Evolutionary conservation across 1,284 basidiomycete species (phyloP).

Genomic region (Gyrodon tennesseensis): DNA sequence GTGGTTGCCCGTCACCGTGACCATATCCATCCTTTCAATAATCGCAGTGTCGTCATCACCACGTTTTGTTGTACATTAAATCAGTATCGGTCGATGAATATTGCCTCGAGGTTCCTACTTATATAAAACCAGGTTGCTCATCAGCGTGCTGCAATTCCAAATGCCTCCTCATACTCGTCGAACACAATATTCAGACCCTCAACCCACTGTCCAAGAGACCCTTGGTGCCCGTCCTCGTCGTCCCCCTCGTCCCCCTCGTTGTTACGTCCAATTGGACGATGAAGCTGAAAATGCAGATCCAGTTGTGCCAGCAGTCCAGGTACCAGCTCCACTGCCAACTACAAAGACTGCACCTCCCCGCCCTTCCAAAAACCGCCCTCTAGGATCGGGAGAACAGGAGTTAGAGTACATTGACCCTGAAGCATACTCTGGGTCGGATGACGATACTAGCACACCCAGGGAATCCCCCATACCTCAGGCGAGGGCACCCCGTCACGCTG

Average conservation of each 20-base stretch:
- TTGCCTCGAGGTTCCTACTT: background rate
- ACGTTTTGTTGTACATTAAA: background rate
- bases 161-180: background rate
- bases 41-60: background rate
- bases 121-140: background rate
- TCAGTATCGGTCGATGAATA: background rate
- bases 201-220: background rate
- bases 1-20: too few relatives aligned
- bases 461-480: background rate
- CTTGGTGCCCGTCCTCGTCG: background rate
- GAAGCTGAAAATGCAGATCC: background rate
- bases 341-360: background rate
- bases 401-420: background rate
- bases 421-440: background rate
- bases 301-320: background rate
- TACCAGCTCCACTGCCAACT: too few relatives aligned
- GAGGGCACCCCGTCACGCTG: background rate
- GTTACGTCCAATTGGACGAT: background rate
- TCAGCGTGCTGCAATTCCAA: too few relatives aligned
- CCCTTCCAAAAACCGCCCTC: background rate
- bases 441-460: background rate
- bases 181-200: background rate
- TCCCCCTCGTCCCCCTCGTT: background rate
- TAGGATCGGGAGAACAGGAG: background rate
- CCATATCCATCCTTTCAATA: too few relatives aligned